Evolutionary conservation across 805 yeast genomes (phyloP).

Genomic region (Scheffersomyces coipomensis): DNA sequence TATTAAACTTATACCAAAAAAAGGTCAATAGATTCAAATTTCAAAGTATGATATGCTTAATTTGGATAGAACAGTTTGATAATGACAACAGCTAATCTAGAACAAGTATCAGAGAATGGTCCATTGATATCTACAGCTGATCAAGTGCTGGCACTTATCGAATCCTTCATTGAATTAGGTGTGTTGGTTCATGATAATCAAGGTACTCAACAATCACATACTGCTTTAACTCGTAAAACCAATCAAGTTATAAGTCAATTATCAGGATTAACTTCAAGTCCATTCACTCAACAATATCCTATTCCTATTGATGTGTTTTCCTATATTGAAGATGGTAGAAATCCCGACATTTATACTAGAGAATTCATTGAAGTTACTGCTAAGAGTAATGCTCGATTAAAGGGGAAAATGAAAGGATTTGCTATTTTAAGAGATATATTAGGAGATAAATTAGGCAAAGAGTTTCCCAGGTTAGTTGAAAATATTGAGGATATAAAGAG

Average conservation of each 20-base stretch:
- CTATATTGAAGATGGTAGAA: constrained; percentile 93
- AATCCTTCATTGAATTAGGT: constrained; percentile 84
- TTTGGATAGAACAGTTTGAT: too few relatives aligned
- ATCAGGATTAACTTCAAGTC: constrained; percentile 29
- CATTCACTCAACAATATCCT: constrained; percentile 36
- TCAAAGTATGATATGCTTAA: too few relatives aligned
- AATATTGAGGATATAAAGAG: constrained; percentile 56
- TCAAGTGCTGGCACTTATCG: constrained; percentile 40
- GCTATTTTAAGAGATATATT: constrained; percentile 59
- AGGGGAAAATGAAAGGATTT: constrained; percentile 80
- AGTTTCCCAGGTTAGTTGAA: constrained; percentile 71
- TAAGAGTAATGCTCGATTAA: constrained; percentile 79
- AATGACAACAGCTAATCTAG: constrained; percentile 32
- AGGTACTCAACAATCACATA: constrained; percentile 77
- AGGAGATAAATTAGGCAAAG: constrained; percentile 66
- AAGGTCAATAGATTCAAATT: too few relatives aligned
- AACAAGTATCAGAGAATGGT: constrained; percentile 20
- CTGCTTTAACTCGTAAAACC: constrained; percentile 38
- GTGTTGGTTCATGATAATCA: constrained; percentile 91
- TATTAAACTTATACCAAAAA: too few relatives aligned
- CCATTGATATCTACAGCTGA: constrained; percentile 29
- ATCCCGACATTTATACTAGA: constrained; percentile 95
- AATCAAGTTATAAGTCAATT: constrained; percentile 43
- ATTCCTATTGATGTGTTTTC: constrained; percentile 84
- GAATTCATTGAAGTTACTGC: constrained; percentile 95